These are phyloP conservation scores for Irpex sp. DNA, from an alignment of 1,284 basidiomycete genomes.

Conservation along the genomic window DNA sequence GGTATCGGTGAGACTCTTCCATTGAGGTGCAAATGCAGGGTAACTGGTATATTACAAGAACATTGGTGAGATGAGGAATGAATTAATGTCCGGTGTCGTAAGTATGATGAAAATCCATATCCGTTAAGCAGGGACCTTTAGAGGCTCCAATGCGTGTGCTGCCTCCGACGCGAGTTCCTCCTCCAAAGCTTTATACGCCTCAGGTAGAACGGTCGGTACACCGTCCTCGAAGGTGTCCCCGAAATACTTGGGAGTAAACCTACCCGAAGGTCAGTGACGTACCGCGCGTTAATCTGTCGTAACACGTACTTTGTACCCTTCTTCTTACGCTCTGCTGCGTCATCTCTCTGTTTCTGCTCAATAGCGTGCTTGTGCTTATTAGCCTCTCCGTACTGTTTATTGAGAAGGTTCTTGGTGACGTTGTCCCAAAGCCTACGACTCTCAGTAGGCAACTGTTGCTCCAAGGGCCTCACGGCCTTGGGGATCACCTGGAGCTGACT, in stretches of 20 bases:
- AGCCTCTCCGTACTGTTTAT: constrained; percentile 88
- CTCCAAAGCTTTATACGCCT: constrained; percentile 65
- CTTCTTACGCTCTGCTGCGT: constrained; percentile 79
- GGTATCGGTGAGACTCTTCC: neutral
- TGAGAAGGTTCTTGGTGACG: constrained; percentile 74
- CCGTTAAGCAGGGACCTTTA: neutral
- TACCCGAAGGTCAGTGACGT: constrained; percentile 28
- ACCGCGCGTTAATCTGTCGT: neutral
- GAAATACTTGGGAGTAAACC: constrained; percentile 83
- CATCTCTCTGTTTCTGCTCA: constrained; percentile 88
- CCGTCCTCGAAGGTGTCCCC: constrained; percentile 73
- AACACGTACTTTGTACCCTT: constrained; percentile 71
- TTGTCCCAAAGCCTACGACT: constrained; percentile 87
- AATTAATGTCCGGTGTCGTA: constrained; percentile 8
- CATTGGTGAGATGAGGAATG: neutral
- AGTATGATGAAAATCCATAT: neutral
- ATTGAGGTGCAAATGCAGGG: neutral
- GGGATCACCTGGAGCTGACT: constrained; percentile 73
- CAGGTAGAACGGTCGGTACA: constrained; percentile 67
- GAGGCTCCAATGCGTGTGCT: constrained; percentile 15
- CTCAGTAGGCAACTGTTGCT: constrained; percentile 78
- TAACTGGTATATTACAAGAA: neutral
- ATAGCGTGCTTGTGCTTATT: constrained; percentile 85
- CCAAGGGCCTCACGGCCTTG: constrained; percentile 81
- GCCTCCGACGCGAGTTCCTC: constrained; percentile 56